Conservation (phyloP, 78 protist genomes). For the Cavenderia fasciculata region DNA sequence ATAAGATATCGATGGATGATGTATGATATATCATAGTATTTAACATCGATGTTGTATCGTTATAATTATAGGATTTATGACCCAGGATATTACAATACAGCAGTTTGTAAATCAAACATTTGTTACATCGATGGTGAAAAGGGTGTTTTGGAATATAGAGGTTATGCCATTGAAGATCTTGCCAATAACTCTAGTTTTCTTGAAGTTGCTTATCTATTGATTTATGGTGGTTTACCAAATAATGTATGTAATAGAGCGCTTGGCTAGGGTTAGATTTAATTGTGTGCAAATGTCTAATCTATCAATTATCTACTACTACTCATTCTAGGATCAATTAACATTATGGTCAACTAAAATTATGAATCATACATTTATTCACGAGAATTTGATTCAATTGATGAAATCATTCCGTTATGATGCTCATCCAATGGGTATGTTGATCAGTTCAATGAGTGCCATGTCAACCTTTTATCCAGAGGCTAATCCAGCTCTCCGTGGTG, state of each 20-base stretch:
- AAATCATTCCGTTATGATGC: slow-evolving; percentile 88
- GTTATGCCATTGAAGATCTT: slow-evolving; percentile 84
- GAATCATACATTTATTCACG: slow-evolving; percentile 85
- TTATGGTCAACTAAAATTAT: slow-evolving; percentile 61
- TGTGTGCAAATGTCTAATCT: neutral
- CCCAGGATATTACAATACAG: slow-evolving; percentile 81
- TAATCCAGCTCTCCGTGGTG: slow-evolving; percentile 78
- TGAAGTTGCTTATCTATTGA: slow-evolving; percentile 77
- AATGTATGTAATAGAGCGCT: neutral
- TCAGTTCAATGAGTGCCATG: slow-evolving; percentile 77
- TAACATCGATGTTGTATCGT: neutral
- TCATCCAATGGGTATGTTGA: slow-evolving; percentile 93
- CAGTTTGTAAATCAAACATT: slow-evolving; percentile 64
- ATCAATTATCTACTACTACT: neutral
- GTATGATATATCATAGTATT: neutral
- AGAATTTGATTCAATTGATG: slow-evolving; percentile 79
- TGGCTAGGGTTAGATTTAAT: neutral
- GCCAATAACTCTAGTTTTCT: slow-evolving; percentile 75
- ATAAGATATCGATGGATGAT: neutral
- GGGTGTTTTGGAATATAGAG: slow-evolving; percentile 79
- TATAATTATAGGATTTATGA: slow-evolving; percentile 63
- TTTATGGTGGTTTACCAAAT: slow-evolving; percentile 70
- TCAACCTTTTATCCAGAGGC: slow-evolving; percentile 85
- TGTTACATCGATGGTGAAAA: slow-evolving; percentile 81
- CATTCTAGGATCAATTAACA: slow-evolving; percentile 33